phyloP scores from a whole-genome alignment of 441 rosid species.

The Geranium incanum region DNA sequence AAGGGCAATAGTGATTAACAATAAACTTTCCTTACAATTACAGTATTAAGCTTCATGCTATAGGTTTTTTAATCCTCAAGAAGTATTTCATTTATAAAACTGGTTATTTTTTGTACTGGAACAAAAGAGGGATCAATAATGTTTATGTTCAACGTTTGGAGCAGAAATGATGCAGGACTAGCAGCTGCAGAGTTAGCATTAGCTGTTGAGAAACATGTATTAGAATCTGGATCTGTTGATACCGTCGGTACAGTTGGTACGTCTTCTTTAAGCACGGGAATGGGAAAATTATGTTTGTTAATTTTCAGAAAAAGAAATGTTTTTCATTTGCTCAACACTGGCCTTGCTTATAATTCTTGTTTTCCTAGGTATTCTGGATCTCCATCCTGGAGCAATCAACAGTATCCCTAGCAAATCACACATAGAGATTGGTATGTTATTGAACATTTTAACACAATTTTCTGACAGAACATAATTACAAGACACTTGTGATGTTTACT shows the following conservation, averaged over 20 bases:
- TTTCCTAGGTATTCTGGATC: slow-evolving; percentile 61
- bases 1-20: too few relatives aligned
- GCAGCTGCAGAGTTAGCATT: slow-evolving; percentile 89
- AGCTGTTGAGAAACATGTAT: slow-evolving; percentile 75
- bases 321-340: not conserved
- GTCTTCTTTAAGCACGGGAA: slow-evolving; percentile 12
- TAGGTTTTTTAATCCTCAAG: not conserved
- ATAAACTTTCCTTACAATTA: not conserved
- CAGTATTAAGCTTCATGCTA: not conserved
- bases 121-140: slow-evolving; percentile 11
- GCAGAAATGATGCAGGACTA: slow-evolving; percentile 88
- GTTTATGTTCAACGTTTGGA: slow-evolving; percentile 16
- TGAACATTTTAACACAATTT: not conserved
- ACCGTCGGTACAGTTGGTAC: slow-evolving; percentile 91
- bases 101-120: slow-evolving; percentile 3
- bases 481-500: not conserved
- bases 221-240: slow-evolving; percentile 77
- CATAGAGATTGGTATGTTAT: slow-evolving; percentile 70
- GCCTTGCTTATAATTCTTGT: not conserved
- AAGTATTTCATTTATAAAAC: not conserved
- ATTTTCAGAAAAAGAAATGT: not conserved
- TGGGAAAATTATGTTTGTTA: not conserved
- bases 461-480: not conserved
- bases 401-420: slow-evolving; percentile 93
- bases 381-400: slow-evolving; percentile 94